Evolutionary conservation across 257 asterid species (phyloP), one percentile per base, ranked within the genome.

Genomic region (Plantago major): DNA sequence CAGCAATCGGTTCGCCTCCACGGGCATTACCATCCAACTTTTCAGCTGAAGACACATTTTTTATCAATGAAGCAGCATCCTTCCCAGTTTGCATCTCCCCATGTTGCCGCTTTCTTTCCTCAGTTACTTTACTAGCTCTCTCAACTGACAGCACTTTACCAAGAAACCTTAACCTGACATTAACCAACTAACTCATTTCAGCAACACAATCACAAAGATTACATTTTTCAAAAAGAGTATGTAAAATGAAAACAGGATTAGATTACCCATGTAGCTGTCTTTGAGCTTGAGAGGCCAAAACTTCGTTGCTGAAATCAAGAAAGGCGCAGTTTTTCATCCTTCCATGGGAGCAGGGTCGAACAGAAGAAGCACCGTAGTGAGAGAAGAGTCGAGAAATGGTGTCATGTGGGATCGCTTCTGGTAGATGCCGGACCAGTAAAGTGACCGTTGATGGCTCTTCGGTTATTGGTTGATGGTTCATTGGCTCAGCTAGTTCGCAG

Each of bases 281-380:
- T 12, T 88, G 95, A 53, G 95, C 98, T 76, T 79, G 94, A 71
- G 75, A 73, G 37, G 98, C 96, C 58, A 74, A 67, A 51, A 73
- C 62, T 67, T 81, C 92, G 62, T 78, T 81, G 69, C 75, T 78
- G 77, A 91, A 91, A 79, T 86, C 96, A 63, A 86, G 71, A 43
- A 86, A 91, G 33, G 94, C 96, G 55, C 93, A 91, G 62, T 88
- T 88, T 71, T 74, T 89, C 64, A 83, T 78, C 79, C 96, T 86
- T 64, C 88, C 84, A 67, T 72, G 73, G 61, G 87, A 53, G 62
- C 78, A 82, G 42, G 84, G 86, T 30, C 96, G 94, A 26, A 88
- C 88, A 14, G 91, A 76, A 63, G 86, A 74, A 63, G 98, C 95
- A 44, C 95, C 95, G 49, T 85, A 90, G 70, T 87, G 85, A 56